These are phyloP conservation scores for Eucalyptus regnans DNA, from an alignment of 345 rosid species.

Conservation along the genomic window DNA sequence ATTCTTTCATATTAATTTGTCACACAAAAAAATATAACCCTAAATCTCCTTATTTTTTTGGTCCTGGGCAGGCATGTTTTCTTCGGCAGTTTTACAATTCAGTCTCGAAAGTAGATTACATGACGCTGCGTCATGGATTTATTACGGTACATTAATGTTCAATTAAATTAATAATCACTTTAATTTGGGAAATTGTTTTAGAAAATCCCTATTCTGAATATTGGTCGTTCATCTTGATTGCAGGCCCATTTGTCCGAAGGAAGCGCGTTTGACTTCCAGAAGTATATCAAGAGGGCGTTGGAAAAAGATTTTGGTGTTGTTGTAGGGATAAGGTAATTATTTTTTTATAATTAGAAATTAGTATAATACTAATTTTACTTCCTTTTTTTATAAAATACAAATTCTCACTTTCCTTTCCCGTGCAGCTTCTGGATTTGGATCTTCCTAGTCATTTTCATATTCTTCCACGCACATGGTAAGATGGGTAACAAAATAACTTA, in stretches of 20 bases:
- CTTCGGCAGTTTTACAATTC: slow-evolving; percentile 62
- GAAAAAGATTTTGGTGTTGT: slow-evolving; percentile 62
- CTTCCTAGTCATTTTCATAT: slow-evolving; percentile 45
- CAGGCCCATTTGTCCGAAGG: slow-evolving; percentile 68
- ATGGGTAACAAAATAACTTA: background rate
- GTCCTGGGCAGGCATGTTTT: slow-evolving; percentile 30
- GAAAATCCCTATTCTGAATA: background rate
- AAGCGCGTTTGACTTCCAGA: slow-evolving; percentile 62
- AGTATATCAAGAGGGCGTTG: slow-evolving; percentile 61
- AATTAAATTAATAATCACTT: background rate
- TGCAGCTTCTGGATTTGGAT: slow-evolving; percentile 76
- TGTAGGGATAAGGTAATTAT: slow-evolving; percentile 43
- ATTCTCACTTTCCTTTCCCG: background rate
- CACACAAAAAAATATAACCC: fast-evolving
- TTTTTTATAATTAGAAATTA: background rate
- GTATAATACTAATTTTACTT: background rate
- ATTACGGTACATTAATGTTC: slow-evolving; percentile 25
- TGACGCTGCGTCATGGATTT: slow-evolving; percentile 77
- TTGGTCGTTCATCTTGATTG: background rate
- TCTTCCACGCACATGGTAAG: slow-evolving; percentile 65
- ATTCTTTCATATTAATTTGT: background rate
- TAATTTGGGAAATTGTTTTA: background rate
- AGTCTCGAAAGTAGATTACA: slow-evolving; percentile 60
- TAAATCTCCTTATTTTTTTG: background rate
- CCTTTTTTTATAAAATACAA: background rate